Conservation (phyloP, 768 basidiomycete species). For the Boletus sp. region DNA sequence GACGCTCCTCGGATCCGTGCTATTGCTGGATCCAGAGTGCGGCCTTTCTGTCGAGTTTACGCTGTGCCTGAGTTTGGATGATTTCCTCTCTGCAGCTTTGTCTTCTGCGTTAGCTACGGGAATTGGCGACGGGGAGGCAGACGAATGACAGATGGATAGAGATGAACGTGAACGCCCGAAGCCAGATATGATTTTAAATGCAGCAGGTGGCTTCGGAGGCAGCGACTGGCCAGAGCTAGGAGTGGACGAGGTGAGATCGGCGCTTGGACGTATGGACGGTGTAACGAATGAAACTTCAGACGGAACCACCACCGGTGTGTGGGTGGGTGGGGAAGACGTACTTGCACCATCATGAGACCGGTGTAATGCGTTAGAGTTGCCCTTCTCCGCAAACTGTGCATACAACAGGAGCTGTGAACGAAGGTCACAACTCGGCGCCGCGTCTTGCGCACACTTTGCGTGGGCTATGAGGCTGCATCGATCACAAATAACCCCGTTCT, state of each 20-base stretch:
- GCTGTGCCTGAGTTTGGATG: constrained; percentile 38
- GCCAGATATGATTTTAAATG: constrained; percentile 60
- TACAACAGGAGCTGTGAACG: constrained; percentile 76
- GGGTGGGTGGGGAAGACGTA: not conserved
- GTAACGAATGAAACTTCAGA: constrained; percentile 57
- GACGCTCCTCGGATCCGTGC: constrained; percentile 56
- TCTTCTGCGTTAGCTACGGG: constrained; percentile 24
- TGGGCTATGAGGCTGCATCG: constrained; percentile 90
- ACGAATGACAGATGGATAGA: constrained; percentile 39
- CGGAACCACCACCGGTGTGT: constrained; percentile 39
- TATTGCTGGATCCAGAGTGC: constrained; percentile 56
- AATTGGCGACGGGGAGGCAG: constrained; percentile 29
- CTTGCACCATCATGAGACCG: constrained; percentile 47
- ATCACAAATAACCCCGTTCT: constrained; percentile 82
- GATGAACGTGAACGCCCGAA: constrained; percentile 67
- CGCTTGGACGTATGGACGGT: constrained; percentile 45
- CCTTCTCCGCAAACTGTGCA: constrained; percentile 73
- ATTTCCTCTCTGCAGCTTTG: constrained; percentile 26
- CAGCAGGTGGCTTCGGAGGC: constrained; percentile 47
- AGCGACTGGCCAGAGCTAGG: constrained; percentile 18
- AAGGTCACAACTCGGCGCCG: constrained; percentile 78
- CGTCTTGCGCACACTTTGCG: constrained; percentile 66
- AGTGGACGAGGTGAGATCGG: constrained; percentile 40
- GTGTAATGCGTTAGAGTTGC: constrained; percentile 53
- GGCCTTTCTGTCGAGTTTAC: constrained; percentile 44